Conservation (phyloP, 768 basidiomycete genomes). For the Suillus brevipes region DNA sequence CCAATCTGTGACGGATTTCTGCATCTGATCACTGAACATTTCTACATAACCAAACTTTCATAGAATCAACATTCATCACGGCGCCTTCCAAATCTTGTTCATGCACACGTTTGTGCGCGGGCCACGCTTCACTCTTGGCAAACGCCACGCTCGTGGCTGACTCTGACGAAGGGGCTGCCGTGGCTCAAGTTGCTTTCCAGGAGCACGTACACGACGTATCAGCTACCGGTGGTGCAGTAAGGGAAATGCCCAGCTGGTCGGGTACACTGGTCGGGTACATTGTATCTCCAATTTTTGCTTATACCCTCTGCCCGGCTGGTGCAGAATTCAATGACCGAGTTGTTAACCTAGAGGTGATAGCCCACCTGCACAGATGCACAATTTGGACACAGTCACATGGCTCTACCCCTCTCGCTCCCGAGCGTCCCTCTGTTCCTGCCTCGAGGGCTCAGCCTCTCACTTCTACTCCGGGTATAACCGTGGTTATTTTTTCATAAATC, state of each 20-base stretch:
- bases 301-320: not conserved
- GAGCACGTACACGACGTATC: not conserved
- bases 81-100: not conserved
- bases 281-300: not conserved
- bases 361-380: not conserved
- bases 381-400: not conserved
- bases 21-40: too few relatives aligned
- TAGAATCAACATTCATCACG: too few relatives aligned
- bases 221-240: not conserved
- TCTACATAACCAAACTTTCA: not conserved
- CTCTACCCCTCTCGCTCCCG: not conserved
- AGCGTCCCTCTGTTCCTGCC: not conserved
- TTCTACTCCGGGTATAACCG: not conserved
- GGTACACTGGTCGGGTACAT: not conserved
- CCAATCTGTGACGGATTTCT: not conserved
- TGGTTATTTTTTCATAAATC: not conserved
- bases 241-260: not conserved
- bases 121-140: not conserved
- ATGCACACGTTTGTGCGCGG: not conserved
- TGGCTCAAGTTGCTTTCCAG: not conserved
- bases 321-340: not conserved
- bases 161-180: not conserved
- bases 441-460: not conserved
- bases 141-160: not conserved
- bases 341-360: not conserved